Percentiles rank a stretch among this genome's conserved stretches.
phyloP scores from a whole-genome alignment of 163 green algal genomes.

The Scenedesmus sp. region DNA sequence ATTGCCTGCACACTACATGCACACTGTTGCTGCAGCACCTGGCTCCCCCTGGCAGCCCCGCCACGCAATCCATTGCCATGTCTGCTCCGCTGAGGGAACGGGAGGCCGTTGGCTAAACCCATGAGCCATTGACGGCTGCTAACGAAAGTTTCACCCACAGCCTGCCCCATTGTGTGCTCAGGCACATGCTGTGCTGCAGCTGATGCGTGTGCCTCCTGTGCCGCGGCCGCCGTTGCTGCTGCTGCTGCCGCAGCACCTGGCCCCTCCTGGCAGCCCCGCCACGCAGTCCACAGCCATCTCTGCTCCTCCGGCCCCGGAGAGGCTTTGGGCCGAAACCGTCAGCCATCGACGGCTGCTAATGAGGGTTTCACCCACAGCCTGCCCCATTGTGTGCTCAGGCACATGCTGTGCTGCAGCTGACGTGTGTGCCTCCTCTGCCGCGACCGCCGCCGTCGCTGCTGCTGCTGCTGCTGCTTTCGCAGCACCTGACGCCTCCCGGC shows the following conservation, averaged over 20 bases:
- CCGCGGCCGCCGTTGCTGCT: neutral
- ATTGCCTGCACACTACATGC: neutral
- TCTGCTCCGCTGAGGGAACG: neutral
- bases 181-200: too few relatives aligned
- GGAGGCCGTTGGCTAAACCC: too few relatives aligned
- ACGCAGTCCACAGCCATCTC: neutral
- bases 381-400: too few relatives aligned
- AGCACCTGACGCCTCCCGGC: slow-evolving; percentile 10
- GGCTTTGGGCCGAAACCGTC: too few relatives aligned
- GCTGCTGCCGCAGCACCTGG: slow-evolving; percentile 3
- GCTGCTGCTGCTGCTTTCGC: neutral
- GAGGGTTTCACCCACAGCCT: too few relatives aligned
- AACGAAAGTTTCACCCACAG: too few relatives aligned
- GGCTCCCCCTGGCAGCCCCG: neutral
- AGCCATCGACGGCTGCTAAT: too few relatives aligned
- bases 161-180: too few relatives aligned
- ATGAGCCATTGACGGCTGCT: too few relatives aligned
- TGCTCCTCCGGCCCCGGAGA: neutral
- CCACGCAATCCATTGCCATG: neutral
- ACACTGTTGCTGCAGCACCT: slow-evolving; percentile 1
- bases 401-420: too few relatives aligned
- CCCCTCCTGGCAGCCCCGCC: neutral
- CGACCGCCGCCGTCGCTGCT: neutral
- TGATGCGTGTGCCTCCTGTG: too few relatives aligned
- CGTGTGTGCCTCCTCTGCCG: too few relatives aligned